Conservation (phyloP, 2,329 filamentous ascomycete species). For the Byssochlamys sp. region DNA sequence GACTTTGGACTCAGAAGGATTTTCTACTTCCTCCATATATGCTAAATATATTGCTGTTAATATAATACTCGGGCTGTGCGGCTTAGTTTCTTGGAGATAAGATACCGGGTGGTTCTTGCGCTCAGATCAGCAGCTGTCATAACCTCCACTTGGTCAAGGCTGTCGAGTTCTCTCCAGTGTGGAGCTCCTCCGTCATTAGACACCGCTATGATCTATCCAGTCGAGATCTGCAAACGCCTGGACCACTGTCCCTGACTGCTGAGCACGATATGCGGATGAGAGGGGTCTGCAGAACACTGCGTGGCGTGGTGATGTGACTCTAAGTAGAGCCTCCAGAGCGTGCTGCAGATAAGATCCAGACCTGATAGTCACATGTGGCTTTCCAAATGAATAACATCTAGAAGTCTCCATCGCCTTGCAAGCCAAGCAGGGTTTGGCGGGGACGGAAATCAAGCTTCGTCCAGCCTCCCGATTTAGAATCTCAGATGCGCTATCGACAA, state of each 20-base stretch:
- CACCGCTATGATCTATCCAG: not conserved
- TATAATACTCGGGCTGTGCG: not conserved
- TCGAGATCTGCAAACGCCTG: not conserved
- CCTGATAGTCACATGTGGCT: not conserved
- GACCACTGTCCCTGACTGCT: not conserved
- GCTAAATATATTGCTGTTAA: not conserved
- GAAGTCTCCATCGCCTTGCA: not conserved
- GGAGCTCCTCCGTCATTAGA: not conserved
- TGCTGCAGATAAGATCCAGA: not conserved
- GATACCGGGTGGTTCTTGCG: not conserved
- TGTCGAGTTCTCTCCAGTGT: not conserved
- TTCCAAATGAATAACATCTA: not conserved
- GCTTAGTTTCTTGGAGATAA: not conserved
- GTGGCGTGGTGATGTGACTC: not conserved
- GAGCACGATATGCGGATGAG: not conserved
- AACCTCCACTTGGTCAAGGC: no score
- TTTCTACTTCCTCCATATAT: not conserved
- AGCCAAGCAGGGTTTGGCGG: not conserved
- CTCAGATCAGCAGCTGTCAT: not conserved
- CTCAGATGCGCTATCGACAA: not conserved
- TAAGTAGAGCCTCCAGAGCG: no score
- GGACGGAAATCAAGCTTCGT: not conserved
- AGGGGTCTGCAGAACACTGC: not conserved
- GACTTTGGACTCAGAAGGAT: not conserved
- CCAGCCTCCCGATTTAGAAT: not conserved